These are phyloP conservation scores for Xylaria sp. DNA, from an alignment of 2,329 filamentous ascomycete genomes.

Conservation along the genomic window DNA sequence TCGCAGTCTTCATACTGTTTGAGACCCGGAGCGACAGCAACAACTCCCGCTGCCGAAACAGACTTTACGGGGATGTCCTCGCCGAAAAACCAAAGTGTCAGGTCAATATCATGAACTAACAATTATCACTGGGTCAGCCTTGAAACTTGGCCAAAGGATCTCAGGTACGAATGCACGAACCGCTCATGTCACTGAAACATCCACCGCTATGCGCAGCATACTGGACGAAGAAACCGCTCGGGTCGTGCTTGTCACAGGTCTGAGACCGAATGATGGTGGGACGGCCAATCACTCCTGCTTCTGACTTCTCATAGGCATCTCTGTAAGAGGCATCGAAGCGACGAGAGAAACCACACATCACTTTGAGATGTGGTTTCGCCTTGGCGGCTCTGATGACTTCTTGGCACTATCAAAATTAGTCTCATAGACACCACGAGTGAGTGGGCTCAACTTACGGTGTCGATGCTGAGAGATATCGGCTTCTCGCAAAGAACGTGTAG, in stretches of 20 bases:
- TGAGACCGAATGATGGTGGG: slow-evolving; percentile 71
- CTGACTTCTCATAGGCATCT: slow-evolving; percentile 64
- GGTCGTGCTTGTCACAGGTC: slow-evolving; percentile 74
- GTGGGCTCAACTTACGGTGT: not conserved
- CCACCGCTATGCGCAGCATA: slow-evolving; percentile 73
- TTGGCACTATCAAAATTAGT: slow-evolving; percentile 61
- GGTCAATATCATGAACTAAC: not conserved
- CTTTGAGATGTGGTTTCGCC: slow-evolving; percentile 64
- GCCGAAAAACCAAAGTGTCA: slow-evolving; percentile 1
- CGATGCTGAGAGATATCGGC: slow-evolving; percentile 59
- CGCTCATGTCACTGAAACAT: slow-evolving; percentile 63
- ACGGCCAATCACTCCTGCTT: slow-evolving; percentile 65
- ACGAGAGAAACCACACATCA: slow-evolving; percentile 73
- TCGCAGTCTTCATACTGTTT: slow-evolving; percentile 67
- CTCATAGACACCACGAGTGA: not conserved
- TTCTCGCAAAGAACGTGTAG: slow-evolving; percentile 70
- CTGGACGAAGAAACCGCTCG: slow-evolving; percentile 72
- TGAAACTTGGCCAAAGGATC: not conserved
- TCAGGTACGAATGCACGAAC: not conserved
- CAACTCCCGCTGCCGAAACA: not conserved
- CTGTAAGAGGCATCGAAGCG: slow-evolving; percentile 74
- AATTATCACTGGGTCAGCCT: not conserved
- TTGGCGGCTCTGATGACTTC: slow-evolving; percentile 63
- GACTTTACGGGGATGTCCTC: not conserved
- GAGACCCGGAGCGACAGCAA: not conserved